Evolutionary conservation across 768 basidiomycete species (phyloP).

Genomic region (Russula ochroleuca): DNA sequence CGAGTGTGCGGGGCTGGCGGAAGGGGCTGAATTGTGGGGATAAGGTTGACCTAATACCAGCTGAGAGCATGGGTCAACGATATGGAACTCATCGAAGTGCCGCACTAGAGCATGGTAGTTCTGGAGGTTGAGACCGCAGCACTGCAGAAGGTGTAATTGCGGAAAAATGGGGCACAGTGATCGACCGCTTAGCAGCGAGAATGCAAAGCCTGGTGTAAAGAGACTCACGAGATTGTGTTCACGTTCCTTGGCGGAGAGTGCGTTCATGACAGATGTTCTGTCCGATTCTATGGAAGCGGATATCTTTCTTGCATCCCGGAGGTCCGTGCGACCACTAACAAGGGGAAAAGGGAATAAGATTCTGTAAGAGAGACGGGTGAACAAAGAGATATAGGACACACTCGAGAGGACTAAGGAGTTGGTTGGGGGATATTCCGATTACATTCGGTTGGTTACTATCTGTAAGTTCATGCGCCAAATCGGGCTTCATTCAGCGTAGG

Average conservation of each 20-base stretch:
- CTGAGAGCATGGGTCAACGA: slow-evolving; percentile 49
- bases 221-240: slow-evolving; percentile 67
- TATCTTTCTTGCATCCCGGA: slow-evolving; percentile 42
- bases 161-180: slow-evolving; percentile 45
- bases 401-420: slow-evolving; percentile 61
- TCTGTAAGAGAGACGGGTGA: neutral
- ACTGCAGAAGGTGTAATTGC: slow-evolving; percentile 86
- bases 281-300: slow-evolving; percentile 58
- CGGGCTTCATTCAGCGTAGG: too few species aligned
- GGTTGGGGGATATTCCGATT: slow-evolving; percentile 43
- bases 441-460: too few species aligned
- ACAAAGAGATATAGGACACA: slow-evolving; percentile 37
- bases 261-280: slow-evolving; percentile 53
- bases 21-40: slow-evolving; percentile 18
- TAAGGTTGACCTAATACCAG: slow-evolving; percentile 21
- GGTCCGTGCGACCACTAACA: slow-evolving; percentile 40
- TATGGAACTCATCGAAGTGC: slow-evolving; percentile 89
- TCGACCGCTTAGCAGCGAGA: slow-evolving; percentile 18
- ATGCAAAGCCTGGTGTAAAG: neutral
- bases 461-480: too few species aligned
- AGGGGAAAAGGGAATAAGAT: neutral
- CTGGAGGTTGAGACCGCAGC: slow-evolving; percentile 74
- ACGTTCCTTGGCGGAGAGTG: slow-evolving; percentile 58
- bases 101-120: slow-evolving; percentile 83
- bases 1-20: slow-evolving; percentile 18